Base-by-base conservation (phyloP, 805 yeast genomes). In the Cyberlindnera xishuangbannaensis region DNA sequence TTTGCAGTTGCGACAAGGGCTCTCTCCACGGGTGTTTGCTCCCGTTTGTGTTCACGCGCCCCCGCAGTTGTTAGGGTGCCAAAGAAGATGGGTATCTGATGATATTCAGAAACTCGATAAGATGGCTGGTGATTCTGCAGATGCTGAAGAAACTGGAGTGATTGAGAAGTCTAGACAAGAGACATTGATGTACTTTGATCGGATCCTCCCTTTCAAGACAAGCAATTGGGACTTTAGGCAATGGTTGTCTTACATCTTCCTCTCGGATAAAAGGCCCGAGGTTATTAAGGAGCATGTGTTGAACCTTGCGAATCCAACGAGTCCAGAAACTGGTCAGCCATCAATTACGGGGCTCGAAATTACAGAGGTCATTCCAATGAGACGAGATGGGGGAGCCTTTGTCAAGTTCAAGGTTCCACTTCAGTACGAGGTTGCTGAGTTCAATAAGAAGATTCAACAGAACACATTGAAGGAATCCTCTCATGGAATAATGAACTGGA, bases 311-410 rank as follows among this genome's bases (percentile, higher is more conserved):
- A 58, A 63, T 22, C 65, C 71, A 6, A 43, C 44, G 5, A 42
- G 41, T 2, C 36, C 26, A 24, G 35, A 27, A 4, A 39, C 46
- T 15, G 53, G 47, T 2, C 17, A n/a, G 3, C 52, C 50, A 15
- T 62, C 67, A 2, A 57, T 65, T n/a, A 55, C 56, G 26, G 65
- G 62, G 2, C 37, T 78, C 16, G 58, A 67, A 18, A 62, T 85
- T 30, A 65, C 71, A 6, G 76, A 78, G 2, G 67, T 85, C 19
- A 73, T 79, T 20, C 82, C 92, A 0, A 71, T 88, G 35, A 67
- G 65, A 36, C 67, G 95, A 40, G 98, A 92, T 51, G 95, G 97
- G 33, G 97, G 97, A 28, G 96, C 86, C 2, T 88, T 90, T 67
- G 92, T 85, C 23, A 81, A 80, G 44, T 81, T 81, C 47, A 57